Conservation (phyloP, 1,284 basidiomycete genomes). For the Ganoderma boninense region DNA sequence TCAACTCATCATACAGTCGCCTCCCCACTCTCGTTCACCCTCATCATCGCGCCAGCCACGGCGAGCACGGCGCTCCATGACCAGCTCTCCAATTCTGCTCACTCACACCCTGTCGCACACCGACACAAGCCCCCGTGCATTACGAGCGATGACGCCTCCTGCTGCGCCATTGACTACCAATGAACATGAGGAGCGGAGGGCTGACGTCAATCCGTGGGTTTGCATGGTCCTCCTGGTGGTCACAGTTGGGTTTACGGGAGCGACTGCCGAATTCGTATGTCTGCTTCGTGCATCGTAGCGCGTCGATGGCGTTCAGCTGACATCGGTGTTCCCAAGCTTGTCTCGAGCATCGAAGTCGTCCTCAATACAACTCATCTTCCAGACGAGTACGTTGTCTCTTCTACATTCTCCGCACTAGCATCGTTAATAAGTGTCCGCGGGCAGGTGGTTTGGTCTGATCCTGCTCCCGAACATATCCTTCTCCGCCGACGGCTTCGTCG, state of each 20-base stretch:
- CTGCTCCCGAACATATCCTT: slow-evolving; percentile 73
- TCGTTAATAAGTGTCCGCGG: not conserved
- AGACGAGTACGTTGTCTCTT: slow-evolving; percentile 52
- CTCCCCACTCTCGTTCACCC: not conserved
- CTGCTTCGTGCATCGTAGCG: not conserved
- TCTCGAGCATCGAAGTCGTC: slow-evolving; percentile 66
- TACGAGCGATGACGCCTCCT: slow-evolving; percentile 43
- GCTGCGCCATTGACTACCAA: slow-evolving; percentile 49
- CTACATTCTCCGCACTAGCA: not conserved
- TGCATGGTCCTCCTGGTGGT: slow-evolving; percentile 58
- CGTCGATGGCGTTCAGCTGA: not conserved
- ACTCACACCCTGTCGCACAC: not conserved
- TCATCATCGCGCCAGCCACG: not conserved
- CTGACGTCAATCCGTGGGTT: slow-evolving; percentile 65
- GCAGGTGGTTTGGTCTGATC: slow-evolving; percentile 73
- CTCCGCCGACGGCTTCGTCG: slow-evolving; percentile 67
- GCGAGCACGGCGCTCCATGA: not conserved
- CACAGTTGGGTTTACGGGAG: slow-evolving; percentile 65
- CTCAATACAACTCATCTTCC: slow-evolving; percentile 51
- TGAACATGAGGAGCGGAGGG: slow-evolving; percentile 50
- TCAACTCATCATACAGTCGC: not conserved
- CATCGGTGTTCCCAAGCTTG: slow-evolving; percentile 52
- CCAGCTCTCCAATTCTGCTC: not conserved
- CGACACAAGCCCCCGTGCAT: slow-evolving; percentile 44
- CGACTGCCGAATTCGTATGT: slow-evolving; percentile 73